A percentile compares a stretch with the other conserved stretches of the same genome.
Evolutionary conservation across 1,284 basidiomycete species (phyloP).

Genomic region (Moesziomyces aphidis): DNA sequence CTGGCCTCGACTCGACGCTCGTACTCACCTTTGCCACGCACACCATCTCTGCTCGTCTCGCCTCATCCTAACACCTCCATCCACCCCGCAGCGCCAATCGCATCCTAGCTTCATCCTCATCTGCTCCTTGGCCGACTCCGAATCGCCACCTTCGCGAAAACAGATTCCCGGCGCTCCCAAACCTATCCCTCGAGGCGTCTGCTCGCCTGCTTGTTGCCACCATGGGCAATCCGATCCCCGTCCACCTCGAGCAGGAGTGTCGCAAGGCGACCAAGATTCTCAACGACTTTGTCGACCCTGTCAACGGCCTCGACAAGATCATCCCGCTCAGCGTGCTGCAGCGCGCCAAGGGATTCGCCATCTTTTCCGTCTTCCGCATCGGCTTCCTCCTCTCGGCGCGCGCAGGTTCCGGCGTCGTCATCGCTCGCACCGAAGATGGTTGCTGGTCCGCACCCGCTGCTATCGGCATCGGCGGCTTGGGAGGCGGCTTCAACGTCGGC

Average conservation of each 20-base stretch:
- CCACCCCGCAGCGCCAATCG: neutral
- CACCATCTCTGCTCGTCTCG: too few species aligned
- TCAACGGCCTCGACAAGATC: slow-evolving; percentile 62
- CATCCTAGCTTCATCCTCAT: neutral
- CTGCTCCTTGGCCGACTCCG: too few species aligned
- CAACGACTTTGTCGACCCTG: slow-evolving; percentile 60
- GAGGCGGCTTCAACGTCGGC: slow-evolving; percentile 83
- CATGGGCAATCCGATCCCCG: slow-evolving; percentile 68
- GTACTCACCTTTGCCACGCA: too few species aligned
- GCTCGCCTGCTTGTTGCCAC: neutral
- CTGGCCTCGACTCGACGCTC: too few species aligned
- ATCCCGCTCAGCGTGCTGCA: slow-evolving; percentile 71
- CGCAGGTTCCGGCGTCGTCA: slow-evolving; percentile 91
- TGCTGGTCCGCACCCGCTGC: slow-evolving; percentile 94
- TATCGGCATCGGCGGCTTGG: slow-evolving; percentile 84
- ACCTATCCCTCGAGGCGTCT: neutral
- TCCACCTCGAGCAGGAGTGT: slow-evolving; percentile 71
- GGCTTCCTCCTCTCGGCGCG: slow-evolving; percentile 74
- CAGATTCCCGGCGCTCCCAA: neutral
- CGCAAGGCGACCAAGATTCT: slow-evolving; percentile 70
- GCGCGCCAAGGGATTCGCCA: slow-evolving; percentile 83
- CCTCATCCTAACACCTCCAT: neutral
- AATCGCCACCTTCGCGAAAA: too few species aligned
- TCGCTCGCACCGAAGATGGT: slow-evolving; percentile 85
- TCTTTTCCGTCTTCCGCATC: slow-evolving; percentile 70